Conservation (phyloP, 1,284 basidiomycete species). For the Mixia osmundae region DNA sequence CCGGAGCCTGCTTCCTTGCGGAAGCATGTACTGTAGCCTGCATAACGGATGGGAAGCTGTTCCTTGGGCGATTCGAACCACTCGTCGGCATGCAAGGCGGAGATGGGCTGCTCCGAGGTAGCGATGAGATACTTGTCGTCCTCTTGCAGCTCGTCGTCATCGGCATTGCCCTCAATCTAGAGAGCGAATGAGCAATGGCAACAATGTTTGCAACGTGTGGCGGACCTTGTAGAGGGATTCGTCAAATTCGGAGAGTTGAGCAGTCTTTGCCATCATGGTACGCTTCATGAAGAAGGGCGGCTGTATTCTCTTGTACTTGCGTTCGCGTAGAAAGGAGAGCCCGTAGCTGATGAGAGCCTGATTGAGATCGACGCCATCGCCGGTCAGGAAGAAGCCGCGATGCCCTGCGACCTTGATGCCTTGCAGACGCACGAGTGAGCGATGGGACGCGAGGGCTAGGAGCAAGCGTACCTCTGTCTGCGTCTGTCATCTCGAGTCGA, state of each 20-base stretch:
- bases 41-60: conserved; percentile 62
- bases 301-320: conserved; percentile 78
- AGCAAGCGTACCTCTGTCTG: conserved; percentile 49
- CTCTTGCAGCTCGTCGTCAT: conserved; percentile 29
- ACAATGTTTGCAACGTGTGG: too few relatives aligned
- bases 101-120: conserved; percentile 95
- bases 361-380: conserved; percentile 91
- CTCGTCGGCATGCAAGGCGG: conserved; percentile 80
- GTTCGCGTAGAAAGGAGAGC: conserved; percentile 67
- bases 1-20: conserved; percentile 93
- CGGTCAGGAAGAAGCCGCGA: conserved; percentile 84
- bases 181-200: conserved; percentile 24
- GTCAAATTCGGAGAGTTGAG: conserved; percentile 92
- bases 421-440: conserved; percentile 17
- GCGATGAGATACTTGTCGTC: conserved; percentile 99
- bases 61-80: conserved; percentile 84
- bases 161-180: background rate
- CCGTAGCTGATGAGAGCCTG: conserved; percentile 90
- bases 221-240: conserved; percentile 97
- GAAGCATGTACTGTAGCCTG: conserved; percentile 76
- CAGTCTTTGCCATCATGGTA: conserved; percentile 89
- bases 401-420: conserved; percentile 83
- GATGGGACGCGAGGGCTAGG: background rate
- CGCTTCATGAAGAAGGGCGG: conserved; percentile 99
- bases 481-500: conserved; percentile 80